phyloP scores from a whole-genome alignment of 306 rosid genomes.

The Corylus heterophylla region DNA sequence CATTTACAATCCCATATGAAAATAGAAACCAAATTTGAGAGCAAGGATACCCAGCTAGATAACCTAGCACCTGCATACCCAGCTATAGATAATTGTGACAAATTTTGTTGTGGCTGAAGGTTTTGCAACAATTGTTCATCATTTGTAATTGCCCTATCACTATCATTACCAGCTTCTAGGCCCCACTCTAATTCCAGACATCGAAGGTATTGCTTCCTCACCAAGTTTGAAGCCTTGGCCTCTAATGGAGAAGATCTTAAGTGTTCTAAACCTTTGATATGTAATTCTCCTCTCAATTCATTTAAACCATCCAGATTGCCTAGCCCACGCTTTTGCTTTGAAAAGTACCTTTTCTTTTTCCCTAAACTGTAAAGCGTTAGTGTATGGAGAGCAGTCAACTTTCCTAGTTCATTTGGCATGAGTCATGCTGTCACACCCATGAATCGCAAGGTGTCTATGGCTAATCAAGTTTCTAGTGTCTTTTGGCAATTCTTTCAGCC shows the following conservation, averaged over 20 bases:
- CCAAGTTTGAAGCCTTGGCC: not conserved
- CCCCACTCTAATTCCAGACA: not conserved
- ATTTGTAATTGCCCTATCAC: no score
- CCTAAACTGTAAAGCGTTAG: not conserved
- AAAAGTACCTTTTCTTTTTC: no score
- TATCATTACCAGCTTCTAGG: no score
- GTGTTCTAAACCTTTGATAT: not conserved
- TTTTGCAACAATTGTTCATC: not conserved
- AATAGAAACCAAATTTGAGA: conserved; percentile 8
- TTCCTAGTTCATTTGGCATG: not conserved
- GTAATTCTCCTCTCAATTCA: conserved; percentile 1
- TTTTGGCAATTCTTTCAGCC: no score
- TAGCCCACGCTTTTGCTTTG: not conserved
- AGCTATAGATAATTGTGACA: not conserved
- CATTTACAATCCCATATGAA: not conserved
- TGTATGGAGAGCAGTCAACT: conserved; percentile 1
- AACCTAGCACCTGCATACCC: not conserved
- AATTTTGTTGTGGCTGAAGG: conserved; percentile 6
- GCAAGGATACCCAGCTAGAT: conserved; percentile 16
- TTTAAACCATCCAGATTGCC: conserved; percentile 1
- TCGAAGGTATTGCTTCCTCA: conserved; percentile 3
- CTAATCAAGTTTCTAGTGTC: not conserved
- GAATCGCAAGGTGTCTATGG: conserved; percentile 7
- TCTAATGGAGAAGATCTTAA: not conserved
- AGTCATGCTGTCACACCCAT: not conserved